These are phyloP conservation scores for Ogataea nonfermentans DNA, from an alignment of 805 yeast species.

Conservation along the genomic window DNA sequence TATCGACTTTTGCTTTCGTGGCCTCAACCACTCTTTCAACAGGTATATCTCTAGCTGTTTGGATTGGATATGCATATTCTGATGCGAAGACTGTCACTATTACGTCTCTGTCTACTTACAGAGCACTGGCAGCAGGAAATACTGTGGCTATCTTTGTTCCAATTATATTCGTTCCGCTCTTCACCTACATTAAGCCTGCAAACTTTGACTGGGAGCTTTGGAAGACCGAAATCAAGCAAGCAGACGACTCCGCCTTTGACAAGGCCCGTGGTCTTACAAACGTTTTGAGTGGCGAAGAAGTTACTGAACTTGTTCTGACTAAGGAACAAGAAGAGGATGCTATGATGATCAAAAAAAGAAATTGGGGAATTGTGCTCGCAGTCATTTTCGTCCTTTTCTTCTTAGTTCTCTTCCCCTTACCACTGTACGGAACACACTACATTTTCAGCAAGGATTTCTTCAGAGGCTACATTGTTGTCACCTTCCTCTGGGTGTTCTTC, in stretches of 20 bases:
- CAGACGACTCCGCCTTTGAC: conserved; percentile 39
- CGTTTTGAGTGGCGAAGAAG: conserved; percentile 30
- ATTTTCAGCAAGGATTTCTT: conserved; percentile 38
- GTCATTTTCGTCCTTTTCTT: conserved; percentile 31
- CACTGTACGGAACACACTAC: conserved; percentile 40
- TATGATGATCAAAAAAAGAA: conserved; percentile 27
- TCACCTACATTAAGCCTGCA: conserved; percentile 45
- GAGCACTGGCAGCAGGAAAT: conserved; percentile 56
- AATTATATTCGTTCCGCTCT: conserved; percentile 41
- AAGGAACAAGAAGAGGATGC: conserved; percentile 24
- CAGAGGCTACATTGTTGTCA: conserved; percentile 39
- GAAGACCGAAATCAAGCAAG: conserved; percentile 40
- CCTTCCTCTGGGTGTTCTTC: conserved; percentile 39
- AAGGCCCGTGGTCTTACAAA: conserved; percentile 30
- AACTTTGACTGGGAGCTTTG: conserved; percentile 50
- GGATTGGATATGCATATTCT: conserved; percentile 37
- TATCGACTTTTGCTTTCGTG: conserved; percentile 45
- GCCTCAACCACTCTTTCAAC: conserved; percentile 46
- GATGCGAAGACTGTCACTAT: conserved; percentile 25
- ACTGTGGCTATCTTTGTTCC: conserved; percentile 55
- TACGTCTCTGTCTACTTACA: conserved; percentile 45
- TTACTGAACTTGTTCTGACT: conserved; percentile 28
- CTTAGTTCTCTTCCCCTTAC: conserved; percentile 37
- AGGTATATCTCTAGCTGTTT: conserved; percentile 43
- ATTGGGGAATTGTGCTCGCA: conserved; percentile 28